phyloP scores from a whole-genome alignment of 2,329 filamentous ascomycete genomes.

The Colletotrichum sp. region DNA sequence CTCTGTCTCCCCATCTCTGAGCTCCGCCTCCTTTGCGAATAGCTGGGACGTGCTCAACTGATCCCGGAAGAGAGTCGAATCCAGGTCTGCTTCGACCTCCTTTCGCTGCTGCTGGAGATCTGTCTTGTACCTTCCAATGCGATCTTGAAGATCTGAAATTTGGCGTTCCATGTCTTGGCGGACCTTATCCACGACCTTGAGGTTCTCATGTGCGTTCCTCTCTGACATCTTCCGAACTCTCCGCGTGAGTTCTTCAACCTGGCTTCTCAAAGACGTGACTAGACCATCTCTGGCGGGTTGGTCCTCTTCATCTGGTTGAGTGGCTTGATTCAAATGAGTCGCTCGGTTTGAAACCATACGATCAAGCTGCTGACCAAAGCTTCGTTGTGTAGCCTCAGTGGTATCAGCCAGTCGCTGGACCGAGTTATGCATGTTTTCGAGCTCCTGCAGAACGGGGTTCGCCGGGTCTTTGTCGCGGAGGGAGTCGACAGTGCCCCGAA shows the following conservation, averaged over 20 bases:
- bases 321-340: neutral
- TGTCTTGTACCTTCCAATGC: neutral
- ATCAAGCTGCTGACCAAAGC: neutral
- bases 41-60: neutral
- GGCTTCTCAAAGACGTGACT: neutral
- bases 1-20: neutral
- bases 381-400: neutral
- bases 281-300: neutral
- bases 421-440: neutral
- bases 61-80: neutral
- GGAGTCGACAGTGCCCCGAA: neutral
- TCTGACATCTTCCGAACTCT: neutral
- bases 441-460: neutral
- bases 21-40: neutral
- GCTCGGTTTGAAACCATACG: neutral
- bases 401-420: neutral
- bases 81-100: neutral
- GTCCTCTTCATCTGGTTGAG: neutral
- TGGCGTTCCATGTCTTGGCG: neutral
- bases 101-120: neutral
- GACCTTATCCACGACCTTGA: neutral
- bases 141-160: neutral
- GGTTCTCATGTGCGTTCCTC: neutral
- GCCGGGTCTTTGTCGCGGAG: neutral
- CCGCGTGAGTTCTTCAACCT: neutral